phyloP scores from a whole-genome alignment of 768 basidiomycete genomes.

The Boletus pseudopeckii region DNA sequence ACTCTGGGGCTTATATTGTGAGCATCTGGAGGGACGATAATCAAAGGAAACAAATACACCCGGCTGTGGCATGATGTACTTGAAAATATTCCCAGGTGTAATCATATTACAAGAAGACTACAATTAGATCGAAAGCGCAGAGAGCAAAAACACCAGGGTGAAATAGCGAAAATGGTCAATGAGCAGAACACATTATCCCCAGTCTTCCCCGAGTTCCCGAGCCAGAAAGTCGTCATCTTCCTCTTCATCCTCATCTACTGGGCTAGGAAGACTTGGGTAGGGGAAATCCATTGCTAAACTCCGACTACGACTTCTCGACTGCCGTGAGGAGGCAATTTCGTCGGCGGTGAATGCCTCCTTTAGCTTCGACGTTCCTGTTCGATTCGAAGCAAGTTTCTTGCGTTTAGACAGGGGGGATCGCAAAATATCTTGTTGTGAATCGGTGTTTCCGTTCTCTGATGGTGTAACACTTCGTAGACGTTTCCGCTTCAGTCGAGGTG shows the following conservation, averaged over 20 bases:
- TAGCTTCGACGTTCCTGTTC: conserved; percentile 61
- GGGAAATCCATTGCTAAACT: conserved; percentile 10
- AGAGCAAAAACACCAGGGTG: conserved; percentile 1
- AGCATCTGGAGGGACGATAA: conserved; percentile 28
- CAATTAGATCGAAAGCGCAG: conserved; percentile 20
- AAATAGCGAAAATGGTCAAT: conserved; percentile 1
- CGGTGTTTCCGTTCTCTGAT: conserved; percentile 48
- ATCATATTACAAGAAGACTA: conserved; percentile 19
- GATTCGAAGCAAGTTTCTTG: conserved; percentile 68
- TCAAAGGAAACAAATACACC: neutral
- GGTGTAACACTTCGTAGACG: conserved; percentile 71
- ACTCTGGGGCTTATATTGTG: conserved; percentile 59
- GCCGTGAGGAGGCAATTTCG: conserved; percentile 35
- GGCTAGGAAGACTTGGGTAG: conserved; percentile 16
- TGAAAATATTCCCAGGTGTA: conserved; percentile 8
- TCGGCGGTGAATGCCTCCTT: conserved; percentile 64
- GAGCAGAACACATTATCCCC: conserved; percentile 48
- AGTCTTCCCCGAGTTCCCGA: conserved; percentile 73
- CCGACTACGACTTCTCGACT: conserved; percentile 23
- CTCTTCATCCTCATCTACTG: conserved; percentile 49
- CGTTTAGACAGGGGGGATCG: conserved; percentile 77
- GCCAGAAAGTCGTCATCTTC: conserved; percentile 82
- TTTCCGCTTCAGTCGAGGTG: conserved; percentile 56
- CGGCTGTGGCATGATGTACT: neutral
- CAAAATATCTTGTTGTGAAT: conserved; percentile 39